A percentile compares a stretch with the other conserved stretches of the same genome.
Evolutionary conservation across 2,329 filamentous ascomycete species (phyloP).

Genomic region (Neofusicoccum sp.): DNA sequence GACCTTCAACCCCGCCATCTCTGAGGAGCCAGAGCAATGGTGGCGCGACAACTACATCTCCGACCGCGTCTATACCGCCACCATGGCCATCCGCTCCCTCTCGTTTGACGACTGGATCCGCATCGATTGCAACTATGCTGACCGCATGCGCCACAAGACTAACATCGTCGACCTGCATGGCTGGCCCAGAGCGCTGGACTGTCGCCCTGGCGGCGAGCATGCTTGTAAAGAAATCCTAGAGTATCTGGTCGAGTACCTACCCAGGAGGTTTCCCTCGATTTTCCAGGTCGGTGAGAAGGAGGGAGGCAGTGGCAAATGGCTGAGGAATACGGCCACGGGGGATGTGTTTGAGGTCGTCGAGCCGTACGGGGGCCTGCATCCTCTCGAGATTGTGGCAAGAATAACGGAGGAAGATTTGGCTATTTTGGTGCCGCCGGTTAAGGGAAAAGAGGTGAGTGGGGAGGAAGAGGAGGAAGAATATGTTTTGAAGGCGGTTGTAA

Average conservation of each 20-base stretch:
- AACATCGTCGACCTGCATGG: neutral
- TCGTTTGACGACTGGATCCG: slow-evolving; percentile 5
- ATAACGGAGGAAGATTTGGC: slow-evolving; percentile 12
- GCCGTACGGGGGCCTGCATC: neutral
- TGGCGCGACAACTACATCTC: neutral
- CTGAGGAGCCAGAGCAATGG: slow-evolving; percentile 2
- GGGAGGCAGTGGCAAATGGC: neutral
- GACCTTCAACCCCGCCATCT: neutral
- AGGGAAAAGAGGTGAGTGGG: neutral
- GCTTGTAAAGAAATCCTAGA: neutral
- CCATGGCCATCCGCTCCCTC: slow-evolving; percentile 3
- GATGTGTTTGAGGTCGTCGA: neutral
- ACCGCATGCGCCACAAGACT: slow-evolving; percentile 6
- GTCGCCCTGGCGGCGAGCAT: neutral
- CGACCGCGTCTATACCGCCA: neutral
- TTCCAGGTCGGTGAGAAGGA: neutral
- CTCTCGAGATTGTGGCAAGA: slow-evolving; percentile 3
- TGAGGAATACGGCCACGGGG: neutral
- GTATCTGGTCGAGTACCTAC: neutral
- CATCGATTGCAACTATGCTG: slow-evolving; percentile 4
- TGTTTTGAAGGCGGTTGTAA: slow-evolving; percentile 11
- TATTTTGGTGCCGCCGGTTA: neutral
- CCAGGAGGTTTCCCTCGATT: slow-evolving; percentile 2
- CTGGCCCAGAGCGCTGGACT: slow-evolving; percentile 1
- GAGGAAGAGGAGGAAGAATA: neutral